These are phyloP conservation scores for Terfezia boudieri DNA, from an alignment of 495 filamentous ascomycete species.

Conservation along the genomic window DNA sequence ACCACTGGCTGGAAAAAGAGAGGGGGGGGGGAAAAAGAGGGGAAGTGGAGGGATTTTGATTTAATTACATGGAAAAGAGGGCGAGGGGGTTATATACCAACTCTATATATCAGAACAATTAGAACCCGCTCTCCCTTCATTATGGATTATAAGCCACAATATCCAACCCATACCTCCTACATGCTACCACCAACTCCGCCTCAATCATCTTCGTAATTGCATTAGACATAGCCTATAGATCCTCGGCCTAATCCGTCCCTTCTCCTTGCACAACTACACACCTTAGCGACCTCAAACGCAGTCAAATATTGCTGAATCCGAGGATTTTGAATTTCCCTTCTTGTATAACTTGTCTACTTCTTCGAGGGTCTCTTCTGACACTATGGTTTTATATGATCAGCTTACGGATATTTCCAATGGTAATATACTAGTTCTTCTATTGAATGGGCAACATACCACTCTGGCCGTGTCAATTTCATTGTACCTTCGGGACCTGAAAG, in stretches of 20 bases:
- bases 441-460: conserved; percentile 32
- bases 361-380: conserved; percentile 56
- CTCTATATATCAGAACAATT: not conserved
- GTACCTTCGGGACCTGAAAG: conserved; percentile 50
- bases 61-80: not conserved
- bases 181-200: conserved; percentile 54
- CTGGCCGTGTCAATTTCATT: conserved; percentile 65
- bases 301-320: conserved; percentile 60
- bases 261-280: conserved; percentile 57
- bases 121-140: not conserved
- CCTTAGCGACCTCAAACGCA: conserved; percentile 76
- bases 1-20: conserved; percentile 41
- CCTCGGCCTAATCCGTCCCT: conserved; percentile 49
- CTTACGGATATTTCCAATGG: not conserved
- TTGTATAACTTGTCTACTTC: conserved; percentile 63
- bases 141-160: conserved; percentile 77
- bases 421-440: not conserved
- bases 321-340: conserved; percentile 67
- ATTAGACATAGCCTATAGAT: conserved; percentile 52
- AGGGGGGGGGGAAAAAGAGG: not conserved
- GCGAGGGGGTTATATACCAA: conserved; percentile 1
- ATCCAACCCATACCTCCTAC: conserved; percentile 64
- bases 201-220: conserved; percentile 56
- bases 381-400: not conserved
- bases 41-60: no score